Evolutionary conservation across 805 yeast species (phyloP), one percentile per base, ranked within the genome.

Genomic region (Schizosaccharomyces pombe): DNA sequence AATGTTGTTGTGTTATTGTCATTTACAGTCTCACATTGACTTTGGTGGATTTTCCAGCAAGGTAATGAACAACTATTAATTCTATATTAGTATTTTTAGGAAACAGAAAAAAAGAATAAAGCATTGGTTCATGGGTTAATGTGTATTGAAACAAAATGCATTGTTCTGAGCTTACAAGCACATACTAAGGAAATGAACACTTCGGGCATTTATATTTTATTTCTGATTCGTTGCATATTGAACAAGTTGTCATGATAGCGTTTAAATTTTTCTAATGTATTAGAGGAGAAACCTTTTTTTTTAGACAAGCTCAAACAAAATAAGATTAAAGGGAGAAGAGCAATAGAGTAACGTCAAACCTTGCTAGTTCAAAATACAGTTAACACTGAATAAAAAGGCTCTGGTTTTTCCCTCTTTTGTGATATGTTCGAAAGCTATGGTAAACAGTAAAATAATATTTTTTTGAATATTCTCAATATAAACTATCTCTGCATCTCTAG

Each of bases 171-270:
- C n/a, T n/a, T n/a, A n/a, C n/a, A n/a, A n/a, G 37, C 26, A 43
- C 49, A 22, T 43, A 43, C 49, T 43, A 43, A 43, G 31, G 28
- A 26, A 16, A n/a, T 14, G 28, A 43, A 24, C 49, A 43, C 26
- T 43, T 43, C 5, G 49, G 49, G n/a, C 49, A 43, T 4, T 26
- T 43, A n/a, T 43, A 43, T n/a, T 43, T 43, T 43, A n/a, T n/a
- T 4, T 28, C 8, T 8, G 24, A 19, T 9, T 37, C 43, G 24
- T 16, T 24, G 43, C 43, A 37, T 8, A 37, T 24, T 19, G 22
- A 9, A n/a, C 43, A 37, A 37, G n/a, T 4, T 37, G n/a, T 11
- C 22, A 16, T 37, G 14, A 16, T 37, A 19, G 22, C 22, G n/a
- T 2, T 5, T n/a, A 34, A 1, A 4, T 3, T 37, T 12, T 37